Percentiles rank a stretch among this genome's conserved stretches.
Evolutionary conservation across 164 flowering plant genomes (phyloP).

Genomic region (Tetrastigma voinierianum): DNA sequence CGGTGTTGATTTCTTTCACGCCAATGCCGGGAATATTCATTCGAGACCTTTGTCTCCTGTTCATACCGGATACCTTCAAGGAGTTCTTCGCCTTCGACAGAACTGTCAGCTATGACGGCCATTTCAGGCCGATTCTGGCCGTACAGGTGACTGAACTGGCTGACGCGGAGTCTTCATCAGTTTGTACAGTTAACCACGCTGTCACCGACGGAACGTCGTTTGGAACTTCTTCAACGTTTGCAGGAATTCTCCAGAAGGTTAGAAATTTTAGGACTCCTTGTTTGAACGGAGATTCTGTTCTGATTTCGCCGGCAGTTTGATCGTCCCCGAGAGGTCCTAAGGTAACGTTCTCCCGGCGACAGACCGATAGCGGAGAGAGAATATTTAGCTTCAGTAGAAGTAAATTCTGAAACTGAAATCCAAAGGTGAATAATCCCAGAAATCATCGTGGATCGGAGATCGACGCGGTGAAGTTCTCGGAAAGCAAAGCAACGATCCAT

Average conservation of each 20-base stretch:
- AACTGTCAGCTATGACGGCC: conserved; percentile 51
- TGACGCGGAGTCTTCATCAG: conserved; percentile 66
- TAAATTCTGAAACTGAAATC: conserved; percentile 45
- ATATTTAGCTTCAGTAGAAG: conserved; percentile 58
- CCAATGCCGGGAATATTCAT: conserved; percentile 23
- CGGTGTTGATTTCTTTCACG: conserved; percentile 52
- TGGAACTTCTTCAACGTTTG: conserved; percentile 81
- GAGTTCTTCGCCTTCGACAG: conserved; percentile 42
- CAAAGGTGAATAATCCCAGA: conserved; percentile 26
- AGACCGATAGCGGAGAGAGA: conserved; percentile 55
- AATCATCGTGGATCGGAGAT: neutral
- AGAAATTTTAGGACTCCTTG: conserved; percentile 30
- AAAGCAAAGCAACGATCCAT: conserved; percentile 38
- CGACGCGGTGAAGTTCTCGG: conserved; percentile 28
- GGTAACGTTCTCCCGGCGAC: conserved; percentile 44
- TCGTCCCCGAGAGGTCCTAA: conserved; percentile 50
- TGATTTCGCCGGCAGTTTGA: conserved; percentile 46
- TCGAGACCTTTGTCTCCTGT: conserved; percentile 26
- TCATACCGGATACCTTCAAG: conserved; percentile 35
- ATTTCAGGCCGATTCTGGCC: conserved; percentile 43
- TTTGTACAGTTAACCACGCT: conserved; percentile 56
- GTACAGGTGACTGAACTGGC: conserved; percentile 64
- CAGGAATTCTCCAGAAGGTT: too few species aligned
- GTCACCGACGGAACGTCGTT: conserved; percentile 64
- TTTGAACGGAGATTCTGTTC: conserved; percentile 44